Evolutionary conservation across 306 rosid species (phyloP).

Genomic region (Citrullus mucosospermus): DNA sequence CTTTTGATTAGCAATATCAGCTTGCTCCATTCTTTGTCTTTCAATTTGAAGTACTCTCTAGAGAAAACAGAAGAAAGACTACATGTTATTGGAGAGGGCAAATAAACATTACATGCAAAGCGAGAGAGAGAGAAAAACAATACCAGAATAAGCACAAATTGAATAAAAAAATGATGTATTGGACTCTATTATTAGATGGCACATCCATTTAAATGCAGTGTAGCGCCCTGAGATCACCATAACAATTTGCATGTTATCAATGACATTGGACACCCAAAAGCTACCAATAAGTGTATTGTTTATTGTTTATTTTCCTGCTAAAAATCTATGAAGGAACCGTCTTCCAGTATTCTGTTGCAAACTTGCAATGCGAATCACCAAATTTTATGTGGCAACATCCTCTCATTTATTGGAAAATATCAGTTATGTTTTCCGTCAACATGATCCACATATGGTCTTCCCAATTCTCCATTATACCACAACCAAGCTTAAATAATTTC

Average conservation of each 20-base stretch:
- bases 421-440: neutral
- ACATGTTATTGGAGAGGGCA: neutral
- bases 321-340: neutral
- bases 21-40: slow-evolving; percentile 46
- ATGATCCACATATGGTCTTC: neutral
- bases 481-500: neutral
- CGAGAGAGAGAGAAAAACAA: neutral
- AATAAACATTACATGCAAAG: neutral
- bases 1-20: slow-evolving; percentile 44
- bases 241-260: neutral
- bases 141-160: neutral
- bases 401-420: neutral
- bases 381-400: neutral
- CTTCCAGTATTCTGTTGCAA: neutral
- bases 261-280: neutral
- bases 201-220: neutral
- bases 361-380: neutral
- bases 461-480: neutral
- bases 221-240: neutral
- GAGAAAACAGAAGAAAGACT: slow-evolving; percentile 8
- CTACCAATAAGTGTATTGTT: neutral
- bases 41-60: slow-evolving; percentile 65
- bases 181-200: neutral
- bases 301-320: neutral
- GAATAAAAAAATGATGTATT: neutral